Conservation (phyloP, 2,329 filamentous ascomycete genomes). For the Scorias spongiosa region DNA sequence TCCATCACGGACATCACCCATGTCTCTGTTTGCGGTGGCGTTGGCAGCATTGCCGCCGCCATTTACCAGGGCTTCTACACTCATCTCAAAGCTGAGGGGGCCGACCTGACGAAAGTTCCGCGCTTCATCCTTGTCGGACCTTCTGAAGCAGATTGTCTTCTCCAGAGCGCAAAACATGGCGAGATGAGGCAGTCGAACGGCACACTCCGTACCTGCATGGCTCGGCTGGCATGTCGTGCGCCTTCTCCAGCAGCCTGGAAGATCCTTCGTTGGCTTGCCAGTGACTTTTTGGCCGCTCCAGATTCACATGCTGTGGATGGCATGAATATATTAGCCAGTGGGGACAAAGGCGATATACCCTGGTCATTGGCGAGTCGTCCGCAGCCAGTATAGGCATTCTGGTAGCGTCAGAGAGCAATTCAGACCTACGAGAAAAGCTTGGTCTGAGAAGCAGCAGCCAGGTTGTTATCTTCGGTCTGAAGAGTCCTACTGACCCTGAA, state of each 20-base stretch:
- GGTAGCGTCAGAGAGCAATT: background rate
- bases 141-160: background rate
- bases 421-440: background rate
- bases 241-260: too few relatives aligned
- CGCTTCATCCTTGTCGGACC: background rate
- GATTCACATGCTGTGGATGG: too few relatives aligned
- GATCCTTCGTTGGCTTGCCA: too few relatives aligned
- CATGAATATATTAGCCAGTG: too few relatives aligned
- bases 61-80: background rate
- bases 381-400: background rate
- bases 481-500: background rate
- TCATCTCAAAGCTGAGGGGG: background rate
- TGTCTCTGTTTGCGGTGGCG: background rate
- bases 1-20: background rate
- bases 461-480: background rate
- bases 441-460: background rate
- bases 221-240: too few relatives aligned
- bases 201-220: too few relatives aligned
- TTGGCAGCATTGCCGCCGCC: background rate
- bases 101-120: background rate
- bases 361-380: background rate
- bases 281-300: too few relatives aligned
- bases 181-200: too few relatives aligned
- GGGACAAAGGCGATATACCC: too few relatives aligned
- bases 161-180: too few relatives aligned